Conservation (phyloP, 2,329 filamentous ascomycete species). For the Sclerotinia glacialis region DNA sequence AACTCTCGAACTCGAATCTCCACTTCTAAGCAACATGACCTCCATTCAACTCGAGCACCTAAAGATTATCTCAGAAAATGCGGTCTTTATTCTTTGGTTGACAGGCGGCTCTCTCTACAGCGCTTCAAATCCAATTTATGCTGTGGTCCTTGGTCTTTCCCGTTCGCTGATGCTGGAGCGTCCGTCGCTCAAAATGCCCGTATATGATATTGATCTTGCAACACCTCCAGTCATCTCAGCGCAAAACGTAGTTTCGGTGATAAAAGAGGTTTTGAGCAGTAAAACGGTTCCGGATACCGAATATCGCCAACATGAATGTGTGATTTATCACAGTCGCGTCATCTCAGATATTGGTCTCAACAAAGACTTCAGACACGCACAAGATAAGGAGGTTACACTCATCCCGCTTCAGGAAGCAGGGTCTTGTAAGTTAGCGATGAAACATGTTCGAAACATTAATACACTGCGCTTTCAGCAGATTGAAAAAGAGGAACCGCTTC, state of each 20-base stretch:
- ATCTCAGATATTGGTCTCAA: slow-evolving; percentile 22
- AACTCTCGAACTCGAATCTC: slow-evolving; percentile 7
- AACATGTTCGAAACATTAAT: slow-evolving; percentile 25
- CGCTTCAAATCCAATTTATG: slow-evolving; percentile 3
- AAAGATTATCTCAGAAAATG: slow-evolving; percentile 7
- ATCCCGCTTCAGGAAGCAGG: slow-evolving; percentile 23
- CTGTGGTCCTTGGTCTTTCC: slow-evolving; percentile 11
- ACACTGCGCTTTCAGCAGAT: background rate
- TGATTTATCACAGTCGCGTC: no score
- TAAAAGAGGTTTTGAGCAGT: no score
- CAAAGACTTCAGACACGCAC: slow-evolving; percentile 25
- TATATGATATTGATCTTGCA: slow-evolving; percentile 25
- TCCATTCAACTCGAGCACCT: slow-evolving; percentile 1
- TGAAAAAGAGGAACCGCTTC: background rate
- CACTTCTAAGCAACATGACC: background rate
- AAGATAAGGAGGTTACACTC: slow-evolving; percentile 21
- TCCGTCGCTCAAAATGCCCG: slow-evolving; percentile 15
- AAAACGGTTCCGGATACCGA: no score
- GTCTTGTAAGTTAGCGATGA: slow-evolving; percentile 25
- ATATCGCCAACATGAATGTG: no score
- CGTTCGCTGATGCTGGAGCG: slow-evolving; percentile 17
- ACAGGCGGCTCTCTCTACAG: background rate
- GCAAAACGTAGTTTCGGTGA: no score
- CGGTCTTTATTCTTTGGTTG: background rate
- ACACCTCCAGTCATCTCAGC: slow-evolving; percentile 19